These are phyloP conservation scores for Vaccinium myrtillus DNA, from an alignment of 148 eudicot species.

Conservation along the genomic window DNA sequence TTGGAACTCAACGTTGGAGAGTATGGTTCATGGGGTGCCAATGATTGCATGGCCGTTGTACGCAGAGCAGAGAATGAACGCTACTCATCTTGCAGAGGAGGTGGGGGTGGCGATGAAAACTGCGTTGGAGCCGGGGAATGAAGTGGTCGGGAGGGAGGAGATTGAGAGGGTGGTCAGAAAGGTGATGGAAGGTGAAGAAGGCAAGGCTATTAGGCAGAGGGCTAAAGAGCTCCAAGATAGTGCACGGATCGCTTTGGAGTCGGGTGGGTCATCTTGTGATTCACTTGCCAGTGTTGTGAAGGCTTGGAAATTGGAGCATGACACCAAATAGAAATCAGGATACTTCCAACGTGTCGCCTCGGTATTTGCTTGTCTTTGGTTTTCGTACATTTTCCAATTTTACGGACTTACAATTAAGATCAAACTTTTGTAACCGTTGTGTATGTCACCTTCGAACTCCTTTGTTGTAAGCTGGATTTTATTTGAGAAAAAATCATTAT, in stretches of 20 bases:
- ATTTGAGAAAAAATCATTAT: too few relatives aligned
- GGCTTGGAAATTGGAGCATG: neutral
- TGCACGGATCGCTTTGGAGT: conserved; percentile 3
- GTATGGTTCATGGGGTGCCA: conserved; percentile 23
- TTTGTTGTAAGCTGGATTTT: too few relatives aligned
- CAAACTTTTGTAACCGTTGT: too few relatives aligned
- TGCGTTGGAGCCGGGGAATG: neutral
- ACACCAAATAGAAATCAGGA: neutral
- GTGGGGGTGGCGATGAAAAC: conserved; percentile 12
- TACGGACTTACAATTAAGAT: too few relatives aligned
- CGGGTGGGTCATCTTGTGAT: conserved; percentile 17
- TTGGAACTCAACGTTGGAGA: conserved; percentile 29
- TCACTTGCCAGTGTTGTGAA: conserved; percentile 10
- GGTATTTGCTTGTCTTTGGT: too few relatives aligned
- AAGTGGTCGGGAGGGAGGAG: conserved; percentile 16
- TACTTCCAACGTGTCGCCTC: neutral
- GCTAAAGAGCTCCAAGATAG: conserved; percentile 21
- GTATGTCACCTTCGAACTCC: too few relatives aligned
- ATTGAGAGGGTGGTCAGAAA: conserved; percentile 24
- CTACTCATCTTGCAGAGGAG: conserved; percentile 19
- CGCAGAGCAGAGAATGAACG: conserved; percentile 33
- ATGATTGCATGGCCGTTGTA: conserved; percentile 28
- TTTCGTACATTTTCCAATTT: too few relatives aligned
- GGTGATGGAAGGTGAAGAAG: conserved; percentile 29
- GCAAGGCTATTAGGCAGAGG: conserved; percentile 15